Evolutionary conservation across 177 flowering plant species (phyloP).

Genomic region (Vitis hybrid): DNA sequence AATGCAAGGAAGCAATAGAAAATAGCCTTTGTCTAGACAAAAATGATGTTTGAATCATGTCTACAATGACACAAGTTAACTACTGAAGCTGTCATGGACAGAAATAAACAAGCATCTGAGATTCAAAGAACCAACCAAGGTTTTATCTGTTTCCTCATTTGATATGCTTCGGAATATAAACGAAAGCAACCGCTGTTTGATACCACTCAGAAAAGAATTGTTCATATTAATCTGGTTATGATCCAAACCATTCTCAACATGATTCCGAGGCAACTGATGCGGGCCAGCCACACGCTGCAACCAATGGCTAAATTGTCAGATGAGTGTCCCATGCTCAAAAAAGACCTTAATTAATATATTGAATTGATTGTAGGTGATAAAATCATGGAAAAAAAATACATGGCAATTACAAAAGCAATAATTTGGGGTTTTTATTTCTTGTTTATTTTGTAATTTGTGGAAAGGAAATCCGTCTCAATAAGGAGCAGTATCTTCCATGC

Average conservation of each 20-base stretch:
- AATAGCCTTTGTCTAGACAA: too few species aligned
- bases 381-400: not conserved
- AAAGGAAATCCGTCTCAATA: too few species aligned
- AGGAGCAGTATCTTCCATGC: too few species aligned
- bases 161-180: constrained; percentile 78
- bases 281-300: constrained; percentile 45
- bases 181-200: constrained; percentile 95
- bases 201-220: constrained; percentile 68
- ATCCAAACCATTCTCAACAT: constrained; percentile 39
- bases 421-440: too few species aligned
- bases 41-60: too few species aligned
- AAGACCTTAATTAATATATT: not conserved
- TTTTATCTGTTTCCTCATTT: constrained; percentile 77
- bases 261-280: constrained; percentile 35
- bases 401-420: constrained; percentile 2
- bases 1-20: too few species aligned
- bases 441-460: too few species aligned
- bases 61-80: too few species aligned
- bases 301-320: constrained; percentile 5
- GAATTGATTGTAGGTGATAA: not conserved
- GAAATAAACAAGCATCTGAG: constrained; percentile 1
- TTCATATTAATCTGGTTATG: constrained; percentile 31
- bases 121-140: constrained; percentile 58
- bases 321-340: not conserved
- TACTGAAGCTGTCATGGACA: too few species aligned